Evolutionary conservation across 169 alveolate species (phyloP).

Genomic region (Plasmodium adleri): DNA sequence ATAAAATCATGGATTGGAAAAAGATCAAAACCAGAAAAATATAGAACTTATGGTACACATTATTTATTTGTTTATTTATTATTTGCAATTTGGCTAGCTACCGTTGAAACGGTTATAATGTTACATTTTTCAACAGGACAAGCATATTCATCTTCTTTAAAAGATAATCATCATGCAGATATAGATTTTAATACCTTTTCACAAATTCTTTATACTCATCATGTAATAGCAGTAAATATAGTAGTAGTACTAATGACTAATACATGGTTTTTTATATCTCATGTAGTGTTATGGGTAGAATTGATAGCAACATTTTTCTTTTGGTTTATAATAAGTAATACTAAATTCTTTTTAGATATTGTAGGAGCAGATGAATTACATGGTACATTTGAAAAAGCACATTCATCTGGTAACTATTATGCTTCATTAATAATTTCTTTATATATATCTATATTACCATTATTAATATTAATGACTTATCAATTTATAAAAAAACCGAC

Average conservation of each 20-base stretch:
- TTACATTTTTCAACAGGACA: constrained; percentile 77
- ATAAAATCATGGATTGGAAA: constrained; percentile 77
- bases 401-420: constrained; percentile 78
- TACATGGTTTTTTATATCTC: constrained; percentile 81
- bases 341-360: constrained; percentile 76
- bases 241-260: constrained; percentile 80
- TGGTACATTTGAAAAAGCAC: constrained; percentile 81
- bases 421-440: constrained; percentile 59
- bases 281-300: constrained; percentile 77
- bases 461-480: constrained; percentile 77
- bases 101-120: constrained; percentile 77
- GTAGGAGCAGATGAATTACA: constrained; percentile 83
- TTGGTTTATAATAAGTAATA: constrained; percentile 79
- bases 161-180: constrained; percentile 57
- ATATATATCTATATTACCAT: constrained; percentile 78
- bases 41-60: constrained; percentile 79
- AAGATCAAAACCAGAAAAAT: constrained; percentile 76
- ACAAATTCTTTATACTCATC: constrained; percentile 81
- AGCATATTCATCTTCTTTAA: constrained; percentile 22
- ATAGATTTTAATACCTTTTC: constrained; percentile 81
- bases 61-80: constrained; percentile 78
- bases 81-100: constrained; percentile 85
- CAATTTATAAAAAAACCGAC: constrained; percentile 79
- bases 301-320: constrained; percentile 54
- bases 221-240: constrained; percentile 81